These are phyloP conservation scores for Daldinia caldariorum DNA, from an alignment of 495 filamentous ascomycete genomes.

Conservation along the genomic window DNA sequence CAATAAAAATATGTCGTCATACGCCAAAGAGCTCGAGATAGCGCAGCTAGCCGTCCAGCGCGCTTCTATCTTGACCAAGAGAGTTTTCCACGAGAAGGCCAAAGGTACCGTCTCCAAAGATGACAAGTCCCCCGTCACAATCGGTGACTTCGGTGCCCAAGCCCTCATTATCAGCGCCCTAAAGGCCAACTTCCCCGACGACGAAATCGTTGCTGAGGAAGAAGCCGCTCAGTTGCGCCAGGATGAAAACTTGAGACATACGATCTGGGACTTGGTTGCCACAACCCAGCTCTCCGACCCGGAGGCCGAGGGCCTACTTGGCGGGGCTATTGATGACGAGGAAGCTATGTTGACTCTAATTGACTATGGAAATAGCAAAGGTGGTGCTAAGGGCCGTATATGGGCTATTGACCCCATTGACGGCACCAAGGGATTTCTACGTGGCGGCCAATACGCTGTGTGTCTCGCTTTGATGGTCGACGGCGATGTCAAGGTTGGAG, in stretches of 20 bases:
- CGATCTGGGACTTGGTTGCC: constrained; percentile 85
- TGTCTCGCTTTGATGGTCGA: constrained; percentile 91
- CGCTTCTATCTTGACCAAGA: constrained; percentile 86
- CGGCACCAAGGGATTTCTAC: constrained; percentile 94
- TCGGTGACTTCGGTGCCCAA: constrained; percentile 97
- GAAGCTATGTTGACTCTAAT: constrained; percentile 87
- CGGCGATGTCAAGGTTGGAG: constrained; percentile 93
- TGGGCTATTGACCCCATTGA: constrained; percentile 99
- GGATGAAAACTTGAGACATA: constrained; percentile 69
- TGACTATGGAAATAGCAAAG: constrained; percentile 81
- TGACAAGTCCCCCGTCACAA: constrained; percentile 95
- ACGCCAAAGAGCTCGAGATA: constrained; percentile 82
- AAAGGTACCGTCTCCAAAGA: constrained; percentile 95
- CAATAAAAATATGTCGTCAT: constrained; percentile 56
- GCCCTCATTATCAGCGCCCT: constrained; percentile 93
- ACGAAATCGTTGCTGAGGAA: constrained; percentile 95
- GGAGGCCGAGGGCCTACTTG: constrained; percentile 68
- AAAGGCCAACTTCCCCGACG: constrained; percentile 85
- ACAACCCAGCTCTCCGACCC: constrained; percentile 75
- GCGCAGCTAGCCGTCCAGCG: constrained; percentile 93
- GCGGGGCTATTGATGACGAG: constrained; percentile 73
- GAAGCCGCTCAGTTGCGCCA: constrained; percentile 80
- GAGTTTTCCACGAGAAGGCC: constrained; percentile 88
- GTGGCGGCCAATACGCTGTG: constrained; percentile 98
- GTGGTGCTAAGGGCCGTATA: constrained; percentile 83